These are phyloP conservation scores for Pleomassaria siparia DNA, from an alignment of 2,329 filamentous ascomycete genomes.

Conservation along the genomic window DNA sequence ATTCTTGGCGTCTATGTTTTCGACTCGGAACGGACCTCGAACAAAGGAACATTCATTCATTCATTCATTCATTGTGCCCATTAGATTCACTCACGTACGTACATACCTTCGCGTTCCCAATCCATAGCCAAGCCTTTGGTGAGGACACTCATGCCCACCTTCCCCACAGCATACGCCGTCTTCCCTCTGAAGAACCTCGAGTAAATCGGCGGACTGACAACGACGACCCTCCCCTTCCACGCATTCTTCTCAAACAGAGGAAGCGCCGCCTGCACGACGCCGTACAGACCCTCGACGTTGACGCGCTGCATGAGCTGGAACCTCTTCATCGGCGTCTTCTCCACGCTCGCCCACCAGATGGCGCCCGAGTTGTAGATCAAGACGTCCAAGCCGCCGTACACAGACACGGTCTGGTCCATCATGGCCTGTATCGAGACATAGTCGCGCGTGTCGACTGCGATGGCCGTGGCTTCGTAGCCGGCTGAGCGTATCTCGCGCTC, in stretches of 20 bases:
- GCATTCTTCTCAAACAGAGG: conserved; percentile 62
- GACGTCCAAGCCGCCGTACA: conserved; percentile 68
- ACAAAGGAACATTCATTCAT: too few relatives aligned
- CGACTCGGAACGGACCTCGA: too few relatives aligned
- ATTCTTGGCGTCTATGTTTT: too few relatives aligned
- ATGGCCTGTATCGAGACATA: conserved; percentile 62
- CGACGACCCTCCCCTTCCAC: conserved; percentile 67
- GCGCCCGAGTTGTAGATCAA: conserved; percentile 82
- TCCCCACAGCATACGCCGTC: conserved; percentile 77
- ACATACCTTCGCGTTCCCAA: conserved; percentile 68
- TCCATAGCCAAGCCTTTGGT: conserved; percentile 84
- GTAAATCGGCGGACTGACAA: conserved; percentile 84
- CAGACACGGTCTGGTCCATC: conserved; percentile 58
- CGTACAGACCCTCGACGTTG: conserved; percentile 70
- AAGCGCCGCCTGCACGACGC: conserved; percentile 66
- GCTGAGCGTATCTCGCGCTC: conserved; percentile 69
- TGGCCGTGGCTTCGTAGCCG: conserved; percentile 64
- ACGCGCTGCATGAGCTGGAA: conserved; percentile 62
- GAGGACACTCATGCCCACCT: conserved; percentile 79
- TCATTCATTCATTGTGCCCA: too few relatives aligned
- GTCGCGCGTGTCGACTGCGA: conserved; percentile 71
- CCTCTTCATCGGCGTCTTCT: conserved; percentile 71
- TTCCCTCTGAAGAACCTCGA: conserved; percentile 83
- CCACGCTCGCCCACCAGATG: conserved; percentile 79
- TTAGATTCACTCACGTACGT: too few relatives aligned